These are phyloP conservation scores for Erodium moschatum DNA, from an alignment of 441 rosid genomes.

Conservation along the genomic window DNA sequence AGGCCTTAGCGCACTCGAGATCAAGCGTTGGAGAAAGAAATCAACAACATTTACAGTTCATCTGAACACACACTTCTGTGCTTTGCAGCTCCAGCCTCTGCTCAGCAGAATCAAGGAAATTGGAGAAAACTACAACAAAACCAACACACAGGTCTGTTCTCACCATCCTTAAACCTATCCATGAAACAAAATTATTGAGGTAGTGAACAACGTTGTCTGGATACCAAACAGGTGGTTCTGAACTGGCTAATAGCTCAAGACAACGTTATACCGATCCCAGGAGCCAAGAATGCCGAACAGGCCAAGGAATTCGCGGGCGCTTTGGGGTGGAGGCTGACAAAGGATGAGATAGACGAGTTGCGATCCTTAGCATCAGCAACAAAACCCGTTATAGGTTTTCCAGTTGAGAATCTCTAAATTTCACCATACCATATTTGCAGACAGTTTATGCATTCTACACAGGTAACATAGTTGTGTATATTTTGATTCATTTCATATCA, in stretches of 20 bases:
- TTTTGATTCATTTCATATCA: background rate
- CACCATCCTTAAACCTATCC: background rate
- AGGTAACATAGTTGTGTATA: background rate
- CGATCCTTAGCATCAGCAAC: slow-evolving; percentile 60
- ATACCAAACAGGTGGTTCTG: slow-evolving; percentile 47
- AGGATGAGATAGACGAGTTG: slow-evolving; percentile 57
- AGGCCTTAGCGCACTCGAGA: slow-evolving; percentile 11
- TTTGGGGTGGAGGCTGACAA: slow-evolving; percentile 65
- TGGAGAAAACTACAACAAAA: slow-evolving; percentile 55
- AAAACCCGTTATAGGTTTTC: slow-evolving; percentile 58
- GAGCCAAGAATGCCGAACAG: slow-evolving; percentile 77
- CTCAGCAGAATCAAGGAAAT: slow-evolving; percentile 56
- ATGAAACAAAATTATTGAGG: background rate
- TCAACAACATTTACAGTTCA: background rate
- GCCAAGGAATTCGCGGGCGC: slow-evolving; percentile 77
- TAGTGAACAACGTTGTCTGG: background rate
- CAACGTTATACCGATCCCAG: slow-evolving; percentile 87
- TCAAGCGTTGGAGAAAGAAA: background rate
- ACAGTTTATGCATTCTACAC: background rate
- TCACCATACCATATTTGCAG: background rate
- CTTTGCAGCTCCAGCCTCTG: slow-evolving; percentile 72
- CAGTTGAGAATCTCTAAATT: slow-evolving; percentile 59
- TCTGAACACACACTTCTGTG: background rate
- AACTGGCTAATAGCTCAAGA: slow-evolving; percentile 92
- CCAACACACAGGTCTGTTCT: slow-evolving; percentile 65